Base-by-base conservation (phyloP, 305 asterid genomes). In the Fraxinus baroniana region DNA sequence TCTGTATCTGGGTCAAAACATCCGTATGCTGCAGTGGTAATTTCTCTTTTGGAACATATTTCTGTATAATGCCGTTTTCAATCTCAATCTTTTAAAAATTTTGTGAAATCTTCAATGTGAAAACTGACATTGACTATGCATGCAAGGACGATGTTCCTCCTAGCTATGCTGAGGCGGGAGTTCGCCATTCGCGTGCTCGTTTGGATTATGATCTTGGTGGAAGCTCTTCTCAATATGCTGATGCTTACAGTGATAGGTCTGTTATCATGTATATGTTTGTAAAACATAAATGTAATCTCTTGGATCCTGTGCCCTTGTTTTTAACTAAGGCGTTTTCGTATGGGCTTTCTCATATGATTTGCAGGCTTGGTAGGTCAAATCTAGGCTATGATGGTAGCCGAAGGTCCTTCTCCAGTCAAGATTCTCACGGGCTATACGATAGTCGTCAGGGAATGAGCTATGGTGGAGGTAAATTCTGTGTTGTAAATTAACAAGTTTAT, bases 151-250 rank as follows among this genome's bases (percentile, higher is more conserved):
- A 96, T 76, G 91, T 85, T 77, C 97, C 97, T 83, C 93, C 95
- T 18, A 98, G 94, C 71, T 97, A 92, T 86, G 57, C 89, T 39
- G 99, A 97, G 78, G 60, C 93, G n/a, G 97, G 96, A 77, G 89
- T 86, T 80, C 97, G 98, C 83, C 96, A 90, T 81, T 91, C 97
- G 80, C 97, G 98, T 87, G 92, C 98, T 81, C 97, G 97, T 81
- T 77, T 94, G 83, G 99, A 97, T 82, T 97, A 95, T 85, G 98
- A 94, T 78, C 70, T 85, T 83, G 90, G 92, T 74, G 87, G 92
- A 75, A 87, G 98, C 83, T 87, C 91, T 86, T 89, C 98, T 41
- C 98, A 93, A 78, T 97, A 95, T 74, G 90, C 91, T 79, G 99
- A 95, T 87, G 87, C 93, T 80, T 95, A 93, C 82, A 83, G 92